phyloP scores from a whole-genome alignment of 2,329 filamentous ascomycete species.

The Fusarium coffeatum region DNA sequence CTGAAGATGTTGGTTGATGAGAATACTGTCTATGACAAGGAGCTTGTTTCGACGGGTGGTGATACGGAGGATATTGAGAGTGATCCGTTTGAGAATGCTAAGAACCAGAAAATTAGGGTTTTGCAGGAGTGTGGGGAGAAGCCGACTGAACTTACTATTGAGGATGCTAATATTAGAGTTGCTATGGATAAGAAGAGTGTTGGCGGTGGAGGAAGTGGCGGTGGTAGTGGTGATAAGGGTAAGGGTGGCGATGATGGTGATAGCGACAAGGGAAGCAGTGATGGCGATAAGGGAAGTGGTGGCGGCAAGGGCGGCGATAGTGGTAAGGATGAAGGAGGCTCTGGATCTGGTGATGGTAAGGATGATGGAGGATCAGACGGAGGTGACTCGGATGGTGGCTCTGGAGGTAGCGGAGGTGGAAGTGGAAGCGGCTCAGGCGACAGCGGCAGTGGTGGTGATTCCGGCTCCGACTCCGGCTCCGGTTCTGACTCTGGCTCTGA shows the following conservation, averaged over 20 bases:
- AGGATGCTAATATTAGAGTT: slow-evolving; percentile 9
- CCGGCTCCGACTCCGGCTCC: background rate
- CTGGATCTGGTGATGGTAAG: background rate
- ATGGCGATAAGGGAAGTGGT: background rate
- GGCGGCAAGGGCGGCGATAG: background rate
- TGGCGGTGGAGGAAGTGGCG: background rate
- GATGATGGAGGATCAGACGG: background rate
- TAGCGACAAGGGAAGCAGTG: background rate
- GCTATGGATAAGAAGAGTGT: background rate
- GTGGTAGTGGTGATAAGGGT: background rate
- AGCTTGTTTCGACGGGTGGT: background rate
- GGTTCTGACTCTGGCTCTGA: background rate
- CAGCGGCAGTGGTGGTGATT: background rate
- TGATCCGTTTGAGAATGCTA: slow-evolving; percentile 1
- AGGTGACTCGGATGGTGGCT: background rate
- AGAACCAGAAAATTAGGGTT: slow-evolving; percentile 16
- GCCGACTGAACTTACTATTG: slow-evolving; percentile 10
- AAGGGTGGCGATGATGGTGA: background rate
- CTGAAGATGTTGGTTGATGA: slow-evolving; percentile 8
- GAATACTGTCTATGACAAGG: slow-evolving; percentile 1
- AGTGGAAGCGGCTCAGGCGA: background rate
- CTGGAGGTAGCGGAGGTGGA: background rate
- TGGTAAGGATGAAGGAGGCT: background rate
- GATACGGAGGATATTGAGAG: slow-evolving; percentile 1
- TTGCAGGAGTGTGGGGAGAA: slow-evolving; percentile 10